A percentile compares a stretch with the other conserved stretches of the same genome.
phyloP scores from a whole-genome alignment of 1,284 basidiomycete species.

The Cryptococcus sp. region DNA sequence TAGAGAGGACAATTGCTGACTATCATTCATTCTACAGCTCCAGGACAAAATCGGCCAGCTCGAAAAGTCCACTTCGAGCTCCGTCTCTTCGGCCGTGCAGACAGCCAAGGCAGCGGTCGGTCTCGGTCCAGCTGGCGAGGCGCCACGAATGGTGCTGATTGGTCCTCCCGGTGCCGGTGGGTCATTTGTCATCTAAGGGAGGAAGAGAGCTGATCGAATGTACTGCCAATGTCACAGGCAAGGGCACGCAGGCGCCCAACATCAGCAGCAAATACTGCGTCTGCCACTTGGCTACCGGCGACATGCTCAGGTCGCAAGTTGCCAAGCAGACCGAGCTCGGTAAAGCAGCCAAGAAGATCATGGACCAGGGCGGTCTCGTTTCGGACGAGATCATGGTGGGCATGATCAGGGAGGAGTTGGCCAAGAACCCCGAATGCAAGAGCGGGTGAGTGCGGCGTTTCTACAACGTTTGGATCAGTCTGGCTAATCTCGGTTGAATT shows the following conservation, averaged over 20 bases:
- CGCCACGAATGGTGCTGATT: conserved; percentile 82
- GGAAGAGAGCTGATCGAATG: too few species aligned
- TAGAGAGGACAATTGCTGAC: conserved; percentile 1
- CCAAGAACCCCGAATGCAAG: conserved; percentile 88
- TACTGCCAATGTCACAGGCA: conserved; percentile 61
- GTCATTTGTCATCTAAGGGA: conserved; percentile 36
- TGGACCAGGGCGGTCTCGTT: conserved; percentile 93
- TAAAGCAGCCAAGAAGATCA: conserved; percentile 92
- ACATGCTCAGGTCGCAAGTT: conserved; percentile 97
- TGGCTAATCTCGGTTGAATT: too few species aligned
- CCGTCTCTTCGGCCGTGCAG: conserved; percentile 55
- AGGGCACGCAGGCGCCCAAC: conserved; percentile 95
- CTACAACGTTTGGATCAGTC: too few species aligned
- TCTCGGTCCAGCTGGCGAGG: conserved; percentile 34
- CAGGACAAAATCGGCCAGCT: conserved; percentile 49
- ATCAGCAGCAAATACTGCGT: conserved; percentile 92
- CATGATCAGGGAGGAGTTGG: conserved; percentile 96
- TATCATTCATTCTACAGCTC: conserved; percentile 29
- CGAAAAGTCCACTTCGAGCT: conserved; percentile 38
- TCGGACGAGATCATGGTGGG: conserved; percentile 95
- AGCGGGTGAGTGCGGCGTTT: conserved; percentile 70
- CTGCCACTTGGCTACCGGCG: conserved; percentile 96
- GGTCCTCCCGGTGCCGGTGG: conserved; percentile 94
- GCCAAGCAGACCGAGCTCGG: conserved; percentile 83
- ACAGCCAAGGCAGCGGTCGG: conserved; percentile 54